phyloP scores from a whole-genome alignment of 495 filamentous ascomycete genomes.

The Geoglossum glabrum region DNA sequence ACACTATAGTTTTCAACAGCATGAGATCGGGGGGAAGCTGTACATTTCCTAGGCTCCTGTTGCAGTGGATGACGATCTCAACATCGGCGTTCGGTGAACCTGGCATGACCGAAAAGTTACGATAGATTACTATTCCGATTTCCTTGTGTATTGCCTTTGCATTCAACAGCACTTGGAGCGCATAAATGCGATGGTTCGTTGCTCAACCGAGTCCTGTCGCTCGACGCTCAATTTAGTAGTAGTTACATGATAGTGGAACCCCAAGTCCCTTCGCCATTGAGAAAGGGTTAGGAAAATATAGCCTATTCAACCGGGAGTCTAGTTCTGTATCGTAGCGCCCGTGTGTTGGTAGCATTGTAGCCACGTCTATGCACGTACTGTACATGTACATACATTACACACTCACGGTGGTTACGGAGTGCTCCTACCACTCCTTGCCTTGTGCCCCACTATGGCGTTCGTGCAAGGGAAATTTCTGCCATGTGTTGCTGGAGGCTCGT shows the following conservation, averaged over 20 bases:
- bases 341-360: too few species aligned
- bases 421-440: too few species aligned
- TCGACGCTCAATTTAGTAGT: too few species aligned
- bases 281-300: background rate
- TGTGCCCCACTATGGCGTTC: too few species aligned
- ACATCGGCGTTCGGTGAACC: slow-evolving; percentile 27
- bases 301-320: background rate
- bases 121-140: background rate
- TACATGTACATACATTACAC: too few species aligned
- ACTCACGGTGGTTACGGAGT: too few species aligned
- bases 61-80: slow-evolving; percentile 30
- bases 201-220: background rate
- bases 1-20: slow-evolving; percentile 30
- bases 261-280: too few species aligned
- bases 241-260: too few species aligned
- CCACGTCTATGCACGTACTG: too few species aligned
- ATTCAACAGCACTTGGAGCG: background rate
- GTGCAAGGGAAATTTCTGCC: too few species aligned
- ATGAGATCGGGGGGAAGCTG: slow-evolving; percentile 7
- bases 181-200: background rate
- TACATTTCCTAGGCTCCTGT: slow-evolving; percentile 7
- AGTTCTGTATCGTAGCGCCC: too few species aligned
- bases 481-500: too few species aligned
- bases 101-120: background rate
- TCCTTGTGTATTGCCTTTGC: background rate